Evolutionary conservation across 305 asterid species (phyloP), one percentile per base, ranked within the genome.

Genomic region (Rubia peregrina): DNA sequence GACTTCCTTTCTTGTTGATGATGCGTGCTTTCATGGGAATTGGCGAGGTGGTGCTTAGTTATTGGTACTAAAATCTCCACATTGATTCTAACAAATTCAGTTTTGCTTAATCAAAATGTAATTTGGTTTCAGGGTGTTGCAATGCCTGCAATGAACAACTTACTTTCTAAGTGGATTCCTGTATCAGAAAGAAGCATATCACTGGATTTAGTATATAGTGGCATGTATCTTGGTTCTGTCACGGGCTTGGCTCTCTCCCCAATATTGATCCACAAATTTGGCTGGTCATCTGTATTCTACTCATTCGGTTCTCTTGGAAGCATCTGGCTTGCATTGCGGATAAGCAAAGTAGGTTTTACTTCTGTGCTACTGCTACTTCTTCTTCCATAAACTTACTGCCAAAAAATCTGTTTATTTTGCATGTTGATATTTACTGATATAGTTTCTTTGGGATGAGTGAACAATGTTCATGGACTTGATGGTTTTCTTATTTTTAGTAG

Each of bases 121-220:
- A 44, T 83, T 73, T 76, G 72, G 72, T 71, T 69, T 43, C 90
- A 94, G 99, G 99, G 99, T 76, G 99, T 91, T 61, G 98, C 99
- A 41, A 94, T 94, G 98, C 99, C 98, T 82, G 96, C 99, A 71
- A 94, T 94, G 99, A 94, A 91, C 74, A 94, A 91, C 83, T 75
- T 93, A 78, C 79, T 93, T 63, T 93, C 97, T 53, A 90, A 89
- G 75, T 93, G 98, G 97, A 79, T 93, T 84, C 98, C 97, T 21
- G 95, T 94, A 76, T 88, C 98, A 0, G 99, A 94, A 85, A 90
- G 99, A 84, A 94, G 99, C 95, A 88, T 98, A 87, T 93, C 97
- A 69, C 92, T 93, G 70, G 92, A 96, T 21, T 86, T 93, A 59
- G 98, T 90, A 24, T 94, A 94, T 87, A 94, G 99, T 38, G 99